phyloP scores from a whole-genome alignment of 2,329 filamentous ascomycete genomes.

The Lojkania enalia region DNA sequence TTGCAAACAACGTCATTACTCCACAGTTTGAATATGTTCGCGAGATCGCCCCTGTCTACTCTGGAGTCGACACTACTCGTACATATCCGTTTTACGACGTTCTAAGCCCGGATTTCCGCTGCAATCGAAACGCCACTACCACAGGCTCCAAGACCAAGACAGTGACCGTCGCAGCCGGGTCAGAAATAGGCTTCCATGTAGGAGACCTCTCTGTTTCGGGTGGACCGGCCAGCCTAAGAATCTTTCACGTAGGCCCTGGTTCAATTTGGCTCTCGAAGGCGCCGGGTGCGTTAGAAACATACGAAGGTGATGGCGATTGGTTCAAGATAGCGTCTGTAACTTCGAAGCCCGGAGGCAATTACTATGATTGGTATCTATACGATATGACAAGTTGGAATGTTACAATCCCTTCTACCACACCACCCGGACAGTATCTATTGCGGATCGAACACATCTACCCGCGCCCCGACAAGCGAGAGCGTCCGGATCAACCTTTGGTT shows the following conservation, averaged over 20 bases:
- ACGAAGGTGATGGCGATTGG: constrained; percentile 4
- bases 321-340: constrained; percentile 12
- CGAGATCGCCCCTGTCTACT: neutral
- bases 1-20: no score
- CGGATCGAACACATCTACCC: constrained; percentile 22
- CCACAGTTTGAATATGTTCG: neutral
- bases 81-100: constrained; percentile 11
- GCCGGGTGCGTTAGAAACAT: neutral
- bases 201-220: no score
- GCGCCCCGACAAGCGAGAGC: no score
- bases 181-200: constrained; percentile 8
- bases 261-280: neutral
- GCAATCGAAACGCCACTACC: constrained; percentile 7
- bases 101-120: constrained; percentile 5
- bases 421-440: constrained; percentile 18
- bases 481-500: no score
- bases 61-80: no score
- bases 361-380: no score
- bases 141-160: constrained; percentile 2
- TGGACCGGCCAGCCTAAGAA: neutral
- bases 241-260: neutral
- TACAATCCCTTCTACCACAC: constrained; percentile 13
- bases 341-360: neutral
- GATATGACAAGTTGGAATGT: no score
- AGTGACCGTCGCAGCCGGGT: constrained; percentile 8